Conservation (phyloP, 2,329 filamentous ascomycete genomes). For the Zelopaecilomyces penicillatus region DNA sequence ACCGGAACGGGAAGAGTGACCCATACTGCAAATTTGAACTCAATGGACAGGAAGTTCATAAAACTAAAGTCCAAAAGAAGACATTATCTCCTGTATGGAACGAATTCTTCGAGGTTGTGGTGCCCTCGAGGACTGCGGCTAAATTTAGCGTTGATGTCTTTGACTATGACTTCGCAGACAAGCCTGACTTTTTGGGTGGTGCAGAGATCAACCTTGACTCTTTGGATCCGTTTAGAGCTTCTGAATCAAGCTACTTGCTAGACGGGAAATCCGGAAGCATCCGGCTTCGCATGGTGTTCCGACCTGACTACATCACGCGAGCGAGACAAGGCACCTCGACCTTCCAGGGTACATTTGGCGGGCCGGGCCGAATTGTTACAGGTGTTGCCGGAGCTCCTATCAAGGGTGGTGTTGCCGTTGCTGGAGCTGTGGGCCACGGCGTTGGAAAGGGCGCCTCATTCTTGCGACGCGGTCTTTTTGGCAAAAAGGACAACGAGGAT, state of each 20-base stretch:
- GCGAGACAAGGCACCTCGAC: slow-evolving; percentile 84
- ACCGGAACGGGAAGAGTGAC: slow-evolving; percentile 94
- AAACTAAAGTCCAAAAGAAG: slow-evolving; percentile 95
- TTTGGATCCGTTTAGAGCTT: slow-evolving; percentile 76
- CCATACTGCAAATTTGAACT: slow-evolving; percentile 93
- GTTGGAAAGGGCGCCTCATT: slow-evolving; percentile 89
- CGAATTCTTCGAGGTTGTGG: slow-evolving; percentile 78
- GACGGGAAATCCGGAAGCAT: slow-evolving; percentile 86
- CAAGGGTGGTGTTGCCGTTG: slow-evolving; percentile 78
- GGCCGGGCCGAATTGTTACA: slow-evolving; percentile 79
- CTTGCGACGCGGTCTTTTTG: slow-evolving; percentile 73
- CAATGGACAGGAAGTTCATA: slow-evolving; percentile 83
- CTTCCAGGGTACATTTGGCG: slow-evolving; percentile 80
- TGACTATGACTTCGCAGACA: slow-evolving; percentile 96
- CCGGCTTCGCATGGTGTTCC: slow-evolving; percentile 80
- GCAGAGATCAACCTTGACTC: slow-evolving; percentile 66
- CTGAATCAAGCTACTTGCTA: slow-evolving; percentile 65
- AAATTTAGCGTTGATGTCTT: slow-evolving; percentile 78
- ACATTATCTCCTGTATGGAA: slow-evolving; percentile 93
- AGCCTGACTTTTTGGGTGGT: slow-evolving; percentile 81
- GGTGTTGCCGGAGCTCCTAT: slow-evolving; percentile 79
- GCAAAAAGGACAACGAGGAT: slow-evolving; percentile 58
- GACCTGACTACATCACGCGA: slow-evolving; percentile 81
- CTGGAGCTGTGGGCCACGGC: slow-evolving; percentile 61
- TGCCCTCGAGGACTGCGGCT: slow-evolving; percentile 77